phyloP scores from a whole-genome alignment of 1,139 yeast species.

The Yamadazyma jaroonii region DNA sequence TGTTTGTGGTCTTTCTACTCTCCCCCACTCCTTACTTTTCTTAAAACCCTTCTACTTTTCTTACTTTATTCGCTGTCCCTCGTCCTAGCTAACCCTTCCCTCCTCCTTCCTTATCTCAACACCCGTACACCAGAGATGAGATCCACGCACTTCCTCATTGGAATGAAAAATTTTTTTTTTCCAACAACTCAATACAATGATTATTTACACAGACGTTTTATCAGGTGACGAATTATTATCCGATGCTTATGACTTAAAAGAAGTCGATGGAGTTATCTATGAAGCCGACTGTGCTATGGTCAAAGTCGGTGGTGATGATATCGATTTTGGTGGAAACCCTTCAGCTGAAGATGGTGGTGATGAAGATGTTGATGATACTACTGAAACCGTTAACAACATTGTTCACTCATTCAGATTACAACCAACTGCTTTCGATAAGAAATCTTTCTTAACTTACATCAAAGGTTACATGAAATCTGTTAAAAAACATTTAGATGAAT shows the following conservation, averaged over 20 bases:
- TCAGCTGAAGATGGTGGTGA: constrained; percentile 95
- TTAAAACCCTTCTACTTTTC: too few relatives aligned
- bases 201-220: constrained; percentile 65
- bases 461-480: constrained; percentile 98
- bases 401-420: constrained; percentile 98
- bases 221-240: constrained; percentile 96
- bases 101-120: not conserved
- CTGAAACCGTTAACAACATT: constrained; percentile 92
- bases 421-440: constrained; percentile 94
- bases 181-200: constrained; percentile 24
- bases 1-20: too few relatives aligned
- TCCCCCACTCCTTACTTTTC: too few relatives aligned
- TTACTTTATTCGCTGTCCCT: too few relatives aligned
- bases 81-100: too few relatives aligned
- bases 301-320: constrained; percentile 62
- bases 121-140: constrained; percentile 1
- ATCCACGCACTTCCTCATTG: not conserved
- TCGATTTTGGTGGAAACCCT: constrained; percentile 99
- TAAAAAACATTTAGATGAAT: constrained; percentile 85
- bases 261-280: constrained; percentile 86
- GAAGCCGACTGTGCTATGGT: constrained; percentile 97
- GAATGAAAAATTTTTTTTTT: constrained; percentile 2
- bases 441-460: constrained; percentile 91
- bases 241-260: constrained; percentile 88
- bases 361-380: constrained; percentile 75